Conservation (phyloP, 208 protist genomes). For the Sergeia podlipaevii region DNA sequence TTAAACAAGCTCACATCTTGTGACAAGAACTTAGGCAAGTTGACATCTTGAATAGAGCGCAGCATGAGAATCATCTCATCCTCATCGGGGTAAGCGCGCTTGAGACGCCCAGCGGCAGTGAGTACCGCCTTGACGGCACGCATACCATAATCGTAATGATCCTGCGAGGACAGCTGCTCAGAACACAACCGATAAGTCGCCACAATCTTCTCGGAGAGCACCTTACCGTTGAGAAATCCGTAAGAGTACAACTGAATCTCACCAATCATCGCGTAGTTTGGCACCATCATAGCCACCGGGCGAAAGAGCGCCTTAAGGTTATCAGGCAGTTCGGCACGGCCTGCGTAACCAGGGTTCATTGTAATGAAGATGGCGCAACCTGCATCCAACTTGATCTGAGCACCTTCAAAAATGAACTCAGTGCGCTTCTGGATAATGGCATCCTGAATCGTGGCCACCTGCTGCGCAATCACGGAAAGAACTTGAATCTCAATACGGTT, state of each 20-base stretch:
- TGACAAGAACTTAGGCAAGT: constrained; percentile 94
- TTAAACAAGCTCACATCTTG: constrained; percentile 96
- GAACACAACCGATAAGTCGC: constrained; percentile 95
- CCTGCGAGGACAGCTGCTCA: constrained; percentile 97
- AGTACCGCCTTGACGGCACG: constrained; percentile 96
- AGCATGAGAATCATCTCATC: constrained; percentile 95
- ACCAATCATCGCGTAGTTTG: constrained; percentile 98
- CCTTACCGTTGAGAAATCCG: constrained; percentile 93
- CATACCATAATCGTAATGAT: constrained; percentile 98
- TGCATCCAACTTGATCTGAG: constrained; percentile 87
- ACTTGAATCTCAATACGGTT: constrained; percentile 98
- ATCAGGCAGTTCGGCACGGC: constrained; percentile 97
- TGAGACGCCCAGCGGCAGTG: constrained; percentile 91
- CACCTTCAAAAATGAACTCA: constrained; percentile 95
- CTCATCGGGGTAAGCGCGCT: constrained; percentile 87
- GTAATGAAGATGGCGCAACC: constrained; percentile 97
- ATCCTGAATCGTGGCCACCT: constrained; percentile 94
- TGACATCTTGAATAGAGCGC: constrained; percentile 94
- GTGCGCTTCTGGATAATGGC: constrained; percentile 82
- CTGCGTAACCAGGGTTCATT: constrained; percentile 98
- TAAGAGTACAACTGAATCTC: constrained; percentile 98
- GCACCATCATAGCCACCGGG: constrained; percentile 98
- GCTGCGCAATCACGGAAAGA: constrained; percentile 97
- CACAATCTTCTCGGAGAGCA: constrained; percentile 95
- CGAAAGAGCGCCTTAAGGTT: constrained; percentile 98